These are phyloP conservation scores for Xenoacremonium recifei DNA, from an alignment of 2,329 filamentous ascomycete species.

Conservation along the genomic window DNA sequence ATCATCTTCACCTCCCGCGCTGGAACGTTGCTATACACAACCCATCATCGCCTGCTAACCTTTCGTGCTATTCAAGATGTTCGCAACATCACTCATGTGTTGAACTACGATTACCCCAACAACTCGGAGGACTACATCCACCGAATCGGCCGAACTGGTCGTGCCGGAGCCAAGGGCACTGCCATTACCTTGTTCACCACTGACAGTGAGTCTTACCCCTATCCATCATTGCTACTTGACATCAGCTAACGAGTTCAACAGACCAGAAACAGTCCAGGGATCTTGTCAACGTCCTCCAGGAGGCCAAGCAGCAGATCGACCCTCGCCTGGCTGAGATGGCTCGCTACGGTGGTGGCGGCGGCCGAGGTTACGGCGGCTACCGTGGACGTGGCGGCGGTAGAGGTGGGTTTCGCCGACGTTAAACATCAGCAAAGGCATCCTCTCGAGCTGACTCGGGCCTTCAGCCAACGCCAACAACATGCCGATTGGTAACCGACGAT, in stretches of 20 bases:
- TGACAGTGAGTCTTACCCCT: conserved; percentile 80
- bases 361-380: conserved; percentile 71
- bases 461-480: conserved; percentile 50
- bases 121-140: conserved; percentile 99
- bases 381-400: conserved; percentile 57
- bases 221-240: neutral
- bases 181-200: conserved; percentile 98
- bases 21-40: conserved; percentile 62
- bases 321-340: conserved; percentile 95
- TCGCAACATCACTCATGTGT: conserved; percentile 99
- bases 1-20: conserved; percentile 45
- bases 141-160: conserved; percentile 92
- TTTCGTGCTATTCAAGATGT: conserved; percentile 78
- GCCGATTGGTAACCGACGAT: conserved; percentile 50
- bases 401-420: conserved; percentile 43
- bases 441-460: conserved; percentile 35
- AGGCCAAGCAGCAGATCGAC: conserved; percentile 98
- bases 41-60: conserved; percentile 71
- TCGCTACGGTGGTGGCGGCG: conserved; percentile 80
- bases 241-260: conserved; percentile 44
- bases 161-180: conserved; percentile 90
- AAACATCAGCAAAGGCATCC: conserved; percentile 28
- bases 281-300: conserved; percentile 85
- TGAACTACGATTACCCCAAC: conserved; percentile 99
- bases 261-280: conserved; percentile 96